Percentiles rank a stretch among this genome's conserved stretches.
These are phyloP conservation scores for Debaryomyces prosopidis DNA, from an alignment of 805 yeast species.

Conservation along the genomic window DNA sequence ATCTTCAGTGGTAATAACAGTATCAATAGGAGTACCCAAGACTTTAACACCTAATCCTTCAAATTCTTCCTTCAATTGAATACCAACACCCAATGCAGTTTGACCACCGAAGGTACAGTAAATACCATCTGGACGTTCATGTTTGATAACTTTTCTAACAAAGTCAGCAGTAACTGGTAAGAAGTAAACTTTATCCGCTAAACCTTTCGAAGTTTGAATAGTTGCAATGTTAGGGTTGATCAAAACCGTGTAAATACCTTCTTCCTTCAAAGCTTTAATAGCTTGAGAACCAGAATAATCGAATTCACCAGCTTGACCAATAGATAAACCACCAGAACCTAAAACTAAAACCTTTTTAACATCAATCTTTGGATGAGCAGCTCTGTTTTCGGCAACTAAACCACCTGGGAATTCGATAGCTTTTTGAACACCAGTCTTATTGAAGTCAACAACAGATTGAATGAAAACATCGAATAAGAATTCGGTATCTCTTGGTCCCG, in stretches of 20 bases:
- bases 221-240: conserved; percentile 99
- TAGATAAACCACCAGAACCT: conserved; percentile 97
- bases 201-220: conserved; percentile 95
- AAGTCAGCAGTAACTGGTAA: conserved; percentile 97
- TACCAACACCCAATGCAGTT: conserved; percentile 96
- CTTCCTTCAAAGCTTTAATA: conserved; percentile 96
- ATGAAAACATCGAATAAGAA: conserved; percentile 93
- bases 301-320: conserved; percentile 99
- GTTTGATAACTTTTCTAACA: conserved; percentile 90
- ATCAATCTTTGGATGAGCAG: conserved; percentile 72
- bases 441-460: conserved; percentile 69
- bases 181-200: conserved; percentile 97
- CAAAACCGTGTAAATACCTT: conserved; percentile 92
- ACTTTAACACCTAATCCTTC: conserved; percentile 90
- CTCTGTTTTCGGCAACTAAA: conserved; percentile 64
- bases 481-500: conserved; percentile 99
- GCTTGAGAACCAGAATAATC: conserved; percentile 99
- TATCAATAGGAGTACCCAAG: conserved; percentile 93
- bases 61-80: conserved; percentile 91
- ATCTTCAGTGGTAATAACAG: conserved; percentile 96
- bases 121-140: conserved; percentile 96
- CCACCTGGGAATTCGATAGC: conserved; percentile 94
- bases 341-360: conserved; percentile 91
- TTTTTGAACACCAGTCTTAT: conserved; percentile 57
- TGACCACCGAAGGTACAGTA: conserved; percentile 98